phyloP scores from a whole-genome alignment of 2,329 filamentous ascomycete species.

The Trichophyton rubrum region DNA sequence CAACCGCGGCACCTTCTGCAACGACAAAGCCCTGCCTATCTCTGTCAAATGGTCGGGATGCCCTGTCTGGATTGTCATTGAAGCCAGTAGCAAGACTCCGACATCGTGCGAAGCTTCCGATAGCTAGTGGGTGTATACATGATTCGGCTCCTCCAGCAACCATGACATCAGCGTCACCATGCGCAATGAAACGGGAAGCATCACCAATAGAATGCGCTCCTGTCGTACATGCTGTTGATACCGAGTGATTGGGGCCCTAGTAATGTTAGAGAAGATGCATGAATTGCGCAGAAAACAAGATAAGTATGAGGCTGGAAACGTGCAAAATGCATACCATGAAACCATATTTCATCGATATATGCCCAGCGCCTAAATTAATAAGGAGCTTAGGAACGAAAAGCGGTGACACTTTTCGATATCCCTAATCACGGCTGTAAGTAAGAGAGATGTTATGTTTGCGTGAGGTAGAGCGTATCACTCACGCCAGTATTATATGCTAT shows the following conservation, averaged over 20 bases:
- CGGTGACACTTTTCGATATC: constrained; percentile 85
- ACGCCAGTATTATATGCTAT: constrained; percentile 62
- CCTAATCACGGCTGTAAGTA: constrained; percentile 38
- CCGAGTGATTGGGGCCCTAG: constrained; percentile 79
- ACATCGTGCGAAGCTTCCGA: constrained; percentile 81
- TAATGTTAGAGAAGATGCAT: not conserved
- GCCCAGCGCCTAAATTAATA: constrained; percentile 89
- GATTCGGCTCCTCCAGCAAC: constrained; percentile 89
- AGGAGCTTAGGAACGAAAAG: constrained; percentile 85
- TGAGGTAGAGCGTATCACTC: constrained; percentile 23
- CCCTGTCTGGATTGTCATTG: constrained; percentile 56
- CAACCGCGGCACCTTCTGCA: constrained; percentile 76
- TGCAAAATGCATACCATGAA: constrained; percentile 43
- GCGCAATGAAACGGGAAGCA: constrained; percentile 81
- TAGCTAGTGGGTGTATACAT: constrained; percentile 85
- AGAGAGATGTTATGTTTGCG: not conserved
- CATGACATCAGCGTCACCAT: constrained; percentile 89
- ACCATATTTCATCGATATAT: constrained; percentile 84
- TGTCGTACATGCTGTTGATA: constrained; percentile 90
- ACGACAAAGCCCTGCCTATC: constrained; percentile 79
- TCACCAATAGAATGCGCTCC: constrained; percentile 92
- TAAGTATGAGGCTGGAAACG: not conserved
- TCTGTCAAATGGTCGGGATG: constrained; percentile 79
- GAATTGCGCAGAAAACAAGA: not conserved
- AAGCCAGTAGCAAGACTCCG: constrained; percentile 72